These are phyloP conservation scores for Hymenoscyphus fraxineus DNA, from an alignment of 2,329 filamentous ascomycete genomes.

Conservation along the genomic window DNA sequence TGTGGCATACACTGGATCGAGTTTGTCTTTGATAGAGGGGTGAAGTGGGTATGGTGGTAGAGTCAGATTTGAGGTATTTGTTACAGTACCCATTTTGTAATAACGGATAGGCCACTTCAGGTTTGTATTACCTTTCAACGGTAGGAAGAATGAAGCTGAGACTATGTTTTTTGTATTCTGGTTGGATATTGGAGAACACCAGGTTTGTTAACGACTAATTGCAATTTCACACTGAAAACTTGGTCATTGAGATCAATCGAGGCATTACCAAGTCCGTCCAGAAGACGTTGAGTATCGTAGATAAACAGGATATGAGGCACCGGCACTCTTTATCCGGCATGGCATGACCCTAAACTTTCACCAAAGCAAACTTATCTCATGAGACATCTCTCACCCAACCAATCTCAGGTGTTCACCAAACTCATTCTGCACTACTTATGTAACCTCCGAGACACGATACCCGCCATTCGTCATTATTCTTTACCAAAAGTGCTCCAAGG, in stretches of 20 bases:
- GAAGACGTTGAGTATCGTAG: too few species aligned
- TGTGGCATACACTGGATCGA: constrained; percentile 25
- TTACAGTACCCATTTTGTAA: constrained; percentile 22
- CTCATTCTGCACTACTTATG: neutral
- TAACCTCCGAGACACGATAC: neutral
- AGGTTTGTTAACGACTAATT: neutral
- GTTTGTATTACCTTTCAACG: constrained; percentile 3
- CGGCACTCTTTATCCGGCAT: too few species aligned
- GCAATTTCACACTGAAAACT: neutral
- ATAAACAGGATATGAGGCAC: neutral
- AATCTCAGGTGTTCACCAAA: neutral
- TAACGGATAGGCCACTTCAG: neutral
- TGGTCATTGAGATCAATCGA: neutral
- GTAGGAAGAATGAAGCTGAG: neutral
- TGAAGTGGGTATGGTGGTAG: constrained; percentile 32
- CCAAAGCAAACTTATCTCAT: neutral
- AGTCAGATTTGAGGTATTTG: constrained; percentile 3
- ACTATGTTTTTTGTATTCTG: neutral
- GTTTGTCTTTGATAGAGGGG: constrained; percentile 21
- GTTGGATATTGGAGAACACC: neutral
- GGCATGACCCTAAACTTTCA: neutral
- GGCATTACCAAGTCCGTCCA: too few species aligned
- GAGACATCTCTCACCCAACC: neutral
- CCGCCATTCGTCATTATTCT: neutral
- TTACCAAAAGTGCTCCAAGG: neutral